phyloP scores from a whole-genome alignment of 768 basidiomycete species.

The Suillus discolor region DNA sequence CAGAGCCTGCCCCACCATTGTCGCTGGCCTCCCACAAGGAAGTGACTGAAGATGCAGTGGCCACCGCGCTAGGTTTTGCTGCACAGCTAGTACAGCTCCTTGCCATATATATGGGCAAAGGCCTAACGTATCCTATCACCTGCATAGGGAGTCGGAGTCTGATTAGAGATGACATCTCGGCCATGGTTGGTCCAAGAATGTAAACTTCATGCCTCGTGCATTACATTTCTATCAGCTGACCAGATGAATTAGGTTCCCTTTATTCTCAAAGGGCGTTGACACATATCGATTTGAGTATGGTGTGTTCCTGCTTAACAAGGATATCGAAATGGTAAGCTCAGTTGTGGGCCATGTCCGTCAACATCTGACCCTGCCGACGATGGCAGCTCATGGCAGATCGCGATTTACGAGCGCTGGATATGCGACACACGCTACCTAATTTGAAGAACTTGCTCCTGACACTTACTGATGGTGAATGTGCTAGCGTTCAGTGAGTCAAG shows the following conservation, averaged over 20 bases:
- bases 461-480: constrained; percentile 69
- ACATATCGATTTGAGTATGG: constrained; percentile 97
- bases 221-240: constrained; percentile 15
- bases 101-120: constrained; percentile 74
- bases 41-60: constrained; percentile 83
- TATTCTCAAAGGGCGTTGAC: constrained; percentile 94
- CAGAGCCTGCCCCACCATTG: constrained; percentile 85
- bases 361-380: constrained; percentile 10
- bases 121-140: constrained; percentile 86
- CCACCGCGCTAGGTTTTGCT: constrained; percentile 88
- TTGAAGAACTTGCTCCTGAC: constrained; percentile 92
- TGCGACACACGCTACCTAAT: constrained; percentile 96
- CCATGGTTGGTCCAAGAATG: constrained; percentile 95
- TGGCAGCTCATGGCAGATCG: constrained; percentile 86
- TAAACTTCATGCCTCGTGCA: constrained; percentile 42
- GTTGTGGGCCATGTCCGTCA: not conserved
- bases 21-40: constrained; percentile 63
- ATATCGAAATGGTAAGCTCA: constrained; percentile 83
- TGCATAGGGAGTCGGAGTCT: constrained; percentile 89
- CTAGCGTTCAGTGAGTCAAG: constrained; percentile 46
- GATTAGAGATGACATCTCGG: constrained; percentile 90
- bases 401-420: constrained; percentile 86
- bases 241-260: constrained; percentile 71
- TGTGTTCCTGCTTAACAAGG: constrained; percentile 94
- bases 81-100: constrained; percentile 86